These are phyloP conservation scores for Cutaneotrichosporon sp. DNA, from an alignment of 1,284 basidiomycete genomes.

Conservation along the genomic window DNA sequence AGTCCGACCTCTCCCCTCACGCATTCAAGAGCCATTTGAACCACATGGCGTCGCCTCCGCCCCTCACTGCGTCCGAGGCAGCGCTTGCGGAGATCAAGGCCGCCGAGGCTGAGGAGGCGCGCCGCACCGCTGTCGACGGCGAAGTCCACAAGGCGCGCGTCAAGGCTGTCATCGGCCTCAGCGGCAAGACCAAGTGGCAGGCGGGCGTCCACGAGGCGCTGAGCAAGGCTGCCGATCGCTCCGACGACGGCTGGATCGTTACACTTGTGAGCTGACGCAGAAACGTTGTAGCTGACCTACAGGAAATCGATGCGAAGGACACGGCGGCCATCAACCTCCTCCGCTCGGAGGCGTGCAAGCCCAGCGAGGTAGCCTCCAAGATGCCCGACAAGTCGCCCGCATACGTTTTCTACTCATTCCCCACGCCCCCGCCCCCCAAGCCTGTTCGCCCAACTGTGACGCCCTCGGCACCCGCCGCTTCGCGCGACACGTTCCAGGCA, in stretches of 20 bases:
- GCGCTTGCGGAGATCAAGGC: conserved; percentile 72
- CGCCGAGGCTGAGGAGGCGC: conserved; percentile 61
- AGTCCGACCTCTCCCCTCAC: conserved; percentile 52
- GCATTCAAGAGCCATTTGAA: conserved; percentile 72
- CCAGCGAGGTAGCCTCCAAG: conserved; percentile 54
- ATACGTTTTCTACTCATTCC: conserved; percentile 74
- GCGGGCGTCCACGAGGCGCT: conserved; percentile 66
- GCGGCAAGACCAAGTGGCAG: conserved; percentile 61
- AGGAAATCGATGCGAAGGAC: conserved; percentile 42
- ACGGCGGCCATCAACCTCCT: conserved; percentile 38
- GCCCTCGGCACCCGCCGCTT: conserved; percentile 18
- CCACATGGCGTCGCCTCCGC: conserved; percentile 72
- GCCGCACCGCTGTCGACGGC: conserved; percentile 43
- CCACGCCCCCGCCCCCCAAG: conserved; percentile 51
- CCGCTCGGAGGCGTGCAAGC: conserved; percentile 41
- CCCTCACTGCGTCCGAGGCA: conserved; percentile 73
- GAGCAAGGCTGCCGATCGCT: conserved; percentile 58
- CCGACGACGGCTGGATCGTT: conserved; percentile 59
- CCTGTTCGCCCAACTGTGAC: conserved; percentile 5
- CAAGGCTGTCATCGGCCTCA: conserved; percentile 45
- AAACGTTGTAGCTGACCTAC: neutral
- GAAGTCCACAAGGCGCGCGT: conserved; percentile 38
- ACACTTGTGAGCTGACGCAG: conserved; percentile 59
- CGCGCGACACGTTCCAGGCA: conserved; percentile 46
- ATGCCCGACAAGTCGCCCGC: conserved; percentile 48